A percentile compares a stretch with the other conserved stretches of the same genome.
Conservation (phyloP, 192 early-diverging fungal species). For the Mortierella antarctica region DNA sequence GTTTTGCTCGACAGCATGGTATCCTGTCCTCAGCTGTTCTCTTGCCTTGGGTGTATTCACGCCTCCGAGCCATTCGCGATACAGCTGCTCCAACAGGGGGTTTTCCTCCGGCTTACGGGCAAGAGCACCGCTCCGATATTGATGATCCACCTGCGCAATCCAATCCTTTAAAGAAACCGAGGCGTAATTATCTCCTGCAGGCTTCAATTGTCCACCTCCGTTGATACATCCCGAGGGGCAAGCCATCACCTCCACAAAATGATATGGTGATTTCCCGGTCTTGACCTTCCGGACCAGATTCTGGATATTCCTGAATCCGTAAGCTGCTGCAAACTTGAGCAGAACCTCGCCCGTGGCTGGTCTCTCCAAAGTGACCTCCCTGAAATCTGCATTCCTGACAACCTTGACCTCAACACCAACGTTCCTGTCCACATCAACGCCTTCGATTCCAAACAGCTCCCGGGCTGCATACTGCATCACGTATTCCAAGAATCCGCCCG, state of each 20-base stretch:
- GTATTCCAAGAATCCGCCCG: conserved; percentile 93
- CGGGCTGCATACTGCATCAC: conserved; percentile 86
- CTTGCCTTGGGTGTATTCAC: conserved; percentile 68
- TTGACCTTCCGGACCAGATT: conserved; percentile 98
- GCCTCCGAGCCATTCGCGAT: conserved; percentile 89
- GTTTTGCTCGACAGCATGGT: conserved; percentile 83
- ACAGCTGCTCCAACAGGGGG: conserved; percentile 67
- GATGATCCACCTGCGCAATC: conserved; percentile 74
- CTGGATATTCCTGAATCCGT: conserved; percentile 98
- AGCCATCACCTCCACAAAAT: conserved; percentile 98
- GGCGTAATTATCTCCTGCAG: conserved; percentile 51
- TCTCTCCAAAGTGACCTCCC: conserved; percentile 69
- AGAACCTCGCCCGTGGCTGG: conserved; percentile 54
- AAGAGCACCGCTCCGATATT: conserved; percentile 66
- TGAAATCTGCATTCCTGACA: conserved; percentile 87
- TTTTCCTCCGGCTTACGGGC: conserved; percentile 74
- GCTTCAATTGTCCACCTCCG: conserved; percentile 94
- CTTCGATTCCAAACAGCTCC: conserved; percentile 77
- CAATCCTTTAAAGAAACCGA: conserved; percentile 76
- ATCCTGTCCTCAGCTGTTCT: conserved; percentile 82
- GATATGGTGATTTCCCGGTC: conserved; percentile 75
- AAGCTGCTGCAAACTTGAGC: conserved; percentile 87
- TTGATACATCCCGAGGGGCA: conserved; percentile 98
- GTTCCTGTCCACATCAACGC: conserved; percentile 66
- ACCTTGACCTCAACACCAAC: conserved; percentile 71